A percentile compares a stretch with the other conserved stretches of the same genome.
Evolutionary conservation across 345 rosid genomes (phyloP).

Genomic region (Euphorbia tirucalli): DNA sequence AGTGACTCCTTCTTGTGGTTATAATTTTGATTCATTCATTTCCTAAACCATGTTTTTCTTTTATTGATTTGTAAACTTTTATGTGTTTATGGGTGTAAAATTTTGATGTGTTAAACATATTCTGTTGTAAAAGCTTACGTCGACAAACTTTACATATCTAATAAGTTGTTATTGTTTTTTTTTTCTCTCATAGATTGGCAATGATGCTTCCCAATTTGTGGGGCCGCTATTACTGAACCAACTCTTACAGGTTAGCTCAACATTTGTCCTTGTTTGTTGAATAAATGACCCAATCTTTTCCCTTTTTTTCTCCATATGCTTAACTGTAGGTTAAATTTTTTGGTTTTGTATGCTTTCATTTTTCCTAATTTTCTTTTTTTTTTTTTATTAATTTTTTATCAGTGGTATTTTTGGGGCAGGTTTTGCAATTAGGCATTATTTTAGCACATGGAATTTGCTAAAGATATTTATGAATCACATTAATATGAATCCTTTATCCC

Average conservation of each 20-base stretch:
- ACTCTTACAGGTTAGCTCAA: conserved; percentile 69
- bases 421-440: conserved; percentile 1
- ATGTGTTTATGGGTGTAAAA: neutral
- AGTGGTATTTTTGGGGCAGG: neutral
- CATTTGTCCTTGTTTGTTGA: conserved; percentile 11
- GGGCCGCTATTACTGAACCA: conserved; percentile 86
- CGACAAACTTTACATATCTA: neutral
- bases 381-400: too few species aligned
- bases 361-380: neutral
- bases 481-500: neutral
- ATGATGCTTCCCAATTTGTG: conserved; percentile 90
- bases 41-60: conserved; percentile 1
- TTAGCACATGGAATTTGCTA: neutral
- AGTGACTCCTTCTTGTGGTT: neutral
- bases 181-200: conserved; percentile 58
- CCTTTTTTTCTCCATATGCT: neutral
- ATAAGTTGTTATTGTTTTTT: conserved; percentile 14
- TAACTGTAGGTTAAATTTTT: neutral
- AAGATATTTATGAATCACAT: neutral
- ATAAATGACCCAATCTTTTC: conserved; percentile 7
- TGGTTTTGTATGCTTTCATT: neutral
- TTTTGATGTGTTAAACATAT: neutral
- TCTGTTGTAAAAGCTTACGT: neutral
- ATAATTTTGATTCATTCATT: too few species aligned
- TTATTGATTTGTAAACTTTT: neutral